Evolutionary conservation across 2,329 filamentous ascomycete species (phyloP).

Genomic region (Claviceps arundinis): DNA sequence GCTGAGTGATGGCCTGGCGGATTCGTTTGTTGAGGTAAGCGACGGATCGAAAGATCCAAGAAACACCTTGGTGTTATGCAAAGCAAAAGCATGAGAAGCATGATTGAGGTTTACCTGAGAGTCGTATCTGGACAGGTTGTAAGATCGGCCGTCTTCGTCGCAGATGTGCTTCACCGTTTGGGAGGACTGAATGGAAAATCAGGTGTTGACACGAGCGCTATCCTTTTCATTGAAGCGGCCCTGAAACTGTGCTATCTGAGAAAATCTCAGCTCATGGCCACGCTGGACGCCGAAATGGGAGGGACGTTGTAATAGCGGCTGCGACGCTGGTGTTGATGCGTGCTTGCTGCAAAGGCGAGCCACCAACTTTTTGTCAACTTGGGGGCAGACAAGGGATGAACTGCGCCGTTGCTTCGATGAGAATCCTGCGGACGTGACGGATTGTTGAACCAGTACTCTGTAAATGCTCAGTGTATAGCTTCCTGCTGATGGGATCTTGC

Average conservation of each 20-base stretch:
- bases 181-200: neutral
- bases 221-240: neutral
- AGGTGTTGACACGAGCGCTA: neutral
- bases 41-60: neutral
- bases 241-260: constrained; percentile 2
- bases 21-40: neutral
- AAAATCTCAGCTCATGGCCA: constrained; percentile 6
- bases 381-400: neutral
- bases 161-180: neutral
- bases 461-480: neutral
- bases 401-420: neutral
- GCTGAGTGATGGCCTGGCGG: neutral
- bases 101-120: neutral
- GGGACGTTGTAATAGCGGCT: neutral
- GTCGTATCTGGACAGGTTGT: neutral
- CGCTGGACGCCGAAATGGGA: neutral
- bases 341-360: neutral
- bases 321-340: neutral
- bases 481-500: neutral
- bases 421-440: neutral
- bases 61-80: neutral
- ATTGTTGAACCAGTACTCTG: neutral
- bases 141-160: neutral
- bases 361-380: neutral
- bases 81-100: neutral